phyloP scores from a whole-genome alignment of 2,329 filamentous ascomycete species.

The Monosporascus sp. region DNA sequence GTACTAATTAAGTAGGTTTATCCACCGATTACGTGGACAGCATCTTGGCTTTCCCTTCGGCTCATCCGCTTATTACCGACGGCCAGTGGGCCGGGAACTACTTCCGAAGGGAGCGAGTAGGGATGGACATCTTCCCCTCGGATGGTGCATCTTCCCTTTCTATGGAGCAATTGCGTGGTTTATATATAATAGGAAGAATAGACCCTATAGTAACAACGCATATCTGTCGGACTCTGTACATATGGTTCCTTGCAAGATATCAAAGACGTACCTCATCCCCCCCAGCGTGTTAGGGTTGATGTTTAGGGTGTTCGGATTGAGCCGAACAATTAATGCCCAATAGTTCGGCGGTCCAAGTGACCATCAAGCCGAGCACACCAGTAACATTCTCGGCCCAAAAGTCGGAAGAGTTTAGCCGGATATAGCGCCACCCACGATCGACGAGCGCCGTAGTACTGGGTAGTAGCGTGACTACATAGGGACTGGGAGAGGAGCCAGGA shows the following conservation, averaged over 20 bases:
- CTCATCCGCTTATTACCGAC: not conserved
- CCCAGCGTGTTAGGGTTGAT: not conserved
- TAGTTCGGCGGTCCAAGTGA: not conserved
- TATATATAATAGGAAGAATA: no score
- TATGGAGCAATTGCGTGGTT: no score
- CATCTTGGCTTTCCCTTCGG: not conserved
- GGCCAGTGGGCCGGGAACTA: no score
- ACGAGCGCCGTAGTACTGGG: no score
- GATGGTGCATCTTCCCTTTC: no score
- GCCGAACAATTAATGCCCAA: slow-evolving; percentile 17
- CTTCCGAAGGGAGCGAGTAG: no score
- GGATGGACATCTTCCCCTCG: no score
- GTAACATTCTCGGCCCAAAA: not conserved
- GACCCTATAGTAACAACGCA: no score
- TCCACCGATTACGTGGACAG: not conserved
- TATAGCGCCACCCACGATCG: not conserved
- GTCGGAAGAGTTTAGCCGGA: not conserved
- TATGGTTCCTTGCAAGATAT: not conserved
- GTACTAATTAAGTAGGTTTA: not conserved
- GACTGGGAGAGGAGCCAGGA: no score
- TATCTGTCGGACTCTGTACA: no score
- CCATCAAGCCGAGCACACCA: not conserved
- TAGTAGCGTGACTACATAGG: no score
- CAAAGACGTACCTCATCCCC: not conserved
- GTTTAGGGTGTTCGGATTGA: slow-evolving; percentile 18